Conservation (phyloP, 257 asterid species). For the Nemophila menziesii region DNA sequence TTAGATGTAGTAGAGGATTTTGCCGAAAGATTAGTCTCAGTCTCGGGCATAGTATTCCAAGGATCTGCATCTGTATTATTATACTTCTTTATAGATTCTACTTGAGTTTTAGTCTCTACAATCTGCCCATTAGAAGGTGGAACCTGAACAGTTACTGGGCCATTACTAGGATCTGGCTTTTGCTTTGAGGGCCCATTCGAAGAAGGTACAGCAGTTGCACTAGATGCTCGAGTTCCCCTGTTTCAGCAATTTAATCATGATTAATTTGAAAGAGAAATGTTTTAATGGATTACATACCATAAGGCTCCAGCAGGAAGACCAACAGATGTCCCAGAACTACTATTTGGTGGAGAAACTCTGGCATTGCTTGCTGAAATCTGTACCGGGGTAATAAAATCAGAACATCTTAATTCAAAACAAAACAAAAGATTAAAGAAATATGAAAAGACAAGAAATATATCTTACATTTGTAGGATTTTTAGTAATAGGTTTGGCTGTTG, state of each 20-base stretch:
- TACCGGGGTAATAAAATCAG: conserved; percentile 3
- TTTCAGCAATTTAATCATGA: conserved; percentile 10
- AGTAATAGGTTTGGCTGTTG: conserved; percentile 44
- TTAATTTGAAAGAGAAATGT: conserved; percentile 8
- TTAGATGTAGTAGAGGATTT: conserved; percentile 18
- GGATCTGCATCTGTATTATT: conserved; percentile 25
- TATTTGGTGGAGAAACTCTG: conserved; percentile 53
- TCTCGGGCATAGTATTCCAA: conserved; percentile 16
- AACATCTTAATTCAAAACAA: not conserved
- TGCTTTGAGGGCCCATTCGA: conserved; percentile 31
- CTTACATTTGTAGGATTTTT: conserved; percentile 67
- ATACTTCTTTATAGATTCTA: conserved; percentile 21
- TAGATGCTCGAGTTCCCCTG: conserved; percentile 76
- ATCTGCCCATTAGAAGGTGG: conserved; percentile 29
- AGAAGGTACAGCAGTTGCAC: conserved; percentile 29
- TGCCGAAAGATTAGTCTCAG: conserved; percentile 22
- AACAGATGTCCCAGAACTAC: conserved; percentile 81
- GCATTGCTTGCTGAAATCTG: conserved; percentile 26
- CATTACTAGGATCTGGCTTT: conserved; percentile 26
- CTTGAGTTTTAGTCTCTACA: conserved; percentile 16
- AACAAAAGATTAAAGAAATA: not conserved
- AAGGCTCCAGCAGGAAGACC: conserved; percentile 93
- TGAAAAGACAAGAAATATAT: conserved; percentile 1
- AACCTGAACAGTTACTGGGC: conserved; percentile 31
- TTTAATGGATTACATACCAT: conserved; percentile 37